These are phyloP conservation scores for Laetiporus sulphureus DNA, from an alignment of 1,284 basidiomycete genomes.

Conservation along the genomic window DNA sequence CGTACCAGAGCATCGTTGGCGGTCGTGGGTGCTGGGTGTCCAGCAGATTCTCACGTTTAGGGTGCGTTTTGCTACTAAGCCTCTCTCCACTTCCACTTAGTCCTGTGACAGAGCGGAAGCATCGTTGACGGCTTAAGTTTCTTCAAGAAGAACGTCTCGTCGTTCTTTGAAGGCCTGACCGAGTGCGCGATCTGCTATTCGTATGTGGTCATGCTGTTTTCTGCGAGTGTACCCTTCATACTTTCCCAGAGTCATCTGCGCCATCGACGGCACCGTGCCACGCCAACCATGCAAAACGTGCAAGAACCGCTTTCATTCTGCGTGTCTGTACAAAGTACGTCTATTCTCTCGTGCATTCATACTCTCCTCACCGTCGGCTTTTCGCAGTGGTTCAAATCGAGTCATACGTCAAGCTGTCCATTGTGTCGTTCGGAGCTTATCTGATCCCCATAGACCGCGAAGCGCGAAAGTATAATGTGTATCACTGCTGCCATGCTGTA, in stretches of 20 bases:
- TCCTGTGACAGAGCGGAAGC: slow-evolving; percentile 73
- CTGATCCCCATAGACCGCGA: too few species aligned
- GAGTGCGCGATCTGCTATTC: slow-evolving; percentile 95
- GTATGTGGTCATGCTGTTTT: slow-evolving; percentile 35
- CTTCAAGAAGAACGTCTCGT: slow-evolving; percentile 91
- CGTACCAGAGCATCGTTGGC: slow-evolving; percentile 87
- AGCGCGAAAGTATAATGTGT: too few species aligned
- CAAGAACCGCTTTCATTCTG: slow-evolving; percentile 93
- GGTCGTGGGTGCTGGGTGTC: slow-evolving; percentile 90
- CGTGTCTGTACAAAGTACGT: slow-evolving; percentile 82
- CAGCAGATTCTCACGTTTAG: slow-evolving; percentile 89
- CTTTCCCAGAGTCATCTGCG: slow-evolving; percentile 75
- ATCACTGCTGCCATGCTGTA: too few species aligned
- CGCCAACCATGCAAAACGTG: slow-evolving; percentile 93
- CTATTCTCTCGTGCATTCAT: not conserved
- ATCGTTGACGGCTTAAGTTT: slow-evolving; percentile 88
- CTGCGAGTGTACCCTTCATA: not conserved
- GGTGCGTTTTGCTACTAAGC: slow-evolving; percentile 37
- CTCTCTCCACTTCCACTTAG: not conserved
- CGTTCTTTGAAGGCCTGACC: slow-evolving; percentile 90
- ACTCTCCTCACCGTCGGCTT: slow-evolving; percentile 9
- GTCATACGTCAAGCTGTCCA: slow-evolving; percentile 87
- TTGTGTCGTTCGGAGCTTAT: slow-evolving; percentile 81
- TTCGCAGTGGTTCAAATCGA: slow-evolving; percentile 83
- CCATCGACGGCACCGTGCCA: slow-evolving; percentile 85